Conservation (phyloP, 768 basidiomycete genomes). For the Pleurotus tuber-regium region DNA sequence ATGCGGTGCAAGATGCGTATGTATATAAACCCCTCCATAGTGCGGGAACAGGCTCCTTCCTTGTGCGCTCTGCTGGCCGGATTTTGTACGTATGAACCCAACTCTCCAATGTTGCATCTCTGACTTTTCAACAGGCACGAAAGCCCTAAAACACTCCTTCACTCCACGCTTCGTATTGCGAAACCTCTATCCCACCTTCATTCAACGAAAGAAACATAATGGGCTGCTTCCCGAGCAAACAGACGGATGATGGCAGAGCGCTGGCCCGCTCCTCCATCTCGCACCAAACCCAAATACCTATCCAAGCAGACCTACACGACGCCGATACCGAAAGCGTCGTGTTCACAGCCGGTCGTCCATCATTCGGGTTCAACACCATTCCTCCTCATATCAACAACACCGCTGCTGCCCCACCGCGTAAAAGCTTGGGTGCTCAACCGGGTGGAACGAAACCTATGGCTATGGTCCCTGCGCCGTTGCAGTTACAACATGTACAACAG, state of each 20-base stretch:
- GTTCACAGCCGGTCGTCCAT: slow-evolving; percentile 5
- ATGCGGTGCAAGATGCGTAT: background rate
- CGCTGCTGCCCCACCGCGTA: background rate
- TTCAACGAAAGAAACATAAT: background rate
- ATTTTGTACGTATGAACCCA: slow-evolving; percentile 1
- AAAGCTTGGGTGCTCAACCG: slow-evolving; percentile 3
- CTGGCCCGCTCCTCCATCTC: slow-evolving; percentile 11
- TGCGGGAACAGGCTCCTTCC: too few species aligned
- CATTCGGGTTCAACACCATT: slow-evolving; percentile 7
- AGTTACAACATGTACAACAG: background rate
- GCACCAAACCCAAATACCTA: slow-evolving; percentile 4
- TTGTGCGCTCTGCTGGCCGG: slow-evolving; percentile 11
- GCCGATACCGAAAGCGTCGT: slow-evolving; percentile 9
- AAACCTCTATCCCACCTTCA: background rate
- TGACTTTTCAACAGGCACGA: slow-evolving; percentile 1
- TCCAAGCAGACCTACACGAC: slow-evolving; percentile 8
- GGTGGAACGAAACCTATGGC: slow-evolving; percentile 4
- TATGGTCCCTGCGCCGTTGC: slow-evolving; percentile 5
- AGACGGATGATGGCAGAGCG: slow-evolving; percentile 9
- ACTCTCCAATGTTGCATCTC: background rate
- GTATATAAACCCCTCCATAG: too few species aligned
- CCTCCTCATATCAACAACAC: background rate
- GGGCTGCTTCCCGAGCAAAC: slow-evolving; percentile 12
- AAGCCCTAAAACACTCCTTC: slow-evolving; percentile 3
- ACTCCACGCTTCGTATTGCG: background rate